These are phyloP conservation scores for Boletus rex-veris DNA, from an alignment of 768 basidiomycete species.

Conservation along the genomic window DNA sequence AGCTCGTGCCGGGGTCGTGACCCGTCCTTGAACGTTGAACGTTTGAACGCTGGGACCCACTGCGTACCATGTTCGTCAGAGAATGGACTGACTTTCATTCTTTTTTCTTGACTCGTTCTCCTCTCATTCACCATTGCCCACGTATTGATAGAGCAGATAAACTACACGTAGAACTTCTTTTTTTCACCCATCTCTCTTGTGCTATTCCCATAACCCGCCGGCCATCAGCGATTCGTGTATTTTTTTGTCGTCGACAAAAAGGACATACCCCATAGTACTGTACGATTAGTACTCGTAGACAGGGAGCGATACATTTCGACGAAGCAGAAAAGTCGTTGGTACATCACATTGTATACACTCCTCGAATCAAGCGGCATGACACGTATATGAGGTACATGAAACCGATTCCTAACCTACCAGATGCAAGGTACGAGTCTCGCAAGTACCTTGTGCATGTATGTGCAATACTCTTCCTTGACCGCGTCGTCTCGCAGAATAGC, in stretches of 20 bases:
- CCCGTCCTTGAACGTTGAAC: too few relatives aligned
- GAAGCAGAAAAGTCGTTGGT: too few relatives aligned
- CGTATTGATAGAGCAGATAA: slow-evolving; percentile 13
- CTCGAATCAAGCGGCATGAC: too few relatives aligned
- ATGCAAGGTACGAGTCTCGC: slow-evolving; percentile 8
- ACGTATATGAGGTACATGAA: background rate
- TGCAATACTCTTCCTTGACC: slow-evolving; percentile 5
- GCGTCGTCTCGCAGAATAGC: slow-evolving; percentile 4
- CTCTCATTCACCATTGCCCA: background rate
- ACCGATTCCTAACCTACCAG: background rate
- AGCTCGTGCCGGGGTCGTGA: slow-evolving; percentile 35
- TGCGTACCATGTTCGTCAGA: too few relatives aligned
- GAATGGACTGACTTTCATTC: too few relatives aligned
- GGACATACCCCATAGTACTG: slow-evolving; percentile 2
- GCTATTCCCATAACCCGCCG: background rate
- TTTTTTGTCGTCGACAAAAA: background rate
- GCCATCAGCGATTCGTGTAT: background rate
- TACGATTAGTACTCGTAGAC: background rate
- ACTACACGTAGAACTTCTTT: background rate
- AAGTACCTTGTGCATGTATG: slow-evolving; percentile 13
- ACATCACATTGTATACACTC: too few relatives aligned
- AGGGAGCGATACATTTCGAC: too few relatives aligned
- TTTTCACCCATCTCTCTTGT: background rate
- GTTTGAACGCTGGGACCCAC: too few relatives aligned
- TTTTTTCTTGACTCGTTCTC: background rate